A percentile compares a stretch with the other conserved stretches of the same genome.
Conservation (phyloP, 495 filamentous ascomycete genomes). For the Corynascus novoguineensis region DNA sequence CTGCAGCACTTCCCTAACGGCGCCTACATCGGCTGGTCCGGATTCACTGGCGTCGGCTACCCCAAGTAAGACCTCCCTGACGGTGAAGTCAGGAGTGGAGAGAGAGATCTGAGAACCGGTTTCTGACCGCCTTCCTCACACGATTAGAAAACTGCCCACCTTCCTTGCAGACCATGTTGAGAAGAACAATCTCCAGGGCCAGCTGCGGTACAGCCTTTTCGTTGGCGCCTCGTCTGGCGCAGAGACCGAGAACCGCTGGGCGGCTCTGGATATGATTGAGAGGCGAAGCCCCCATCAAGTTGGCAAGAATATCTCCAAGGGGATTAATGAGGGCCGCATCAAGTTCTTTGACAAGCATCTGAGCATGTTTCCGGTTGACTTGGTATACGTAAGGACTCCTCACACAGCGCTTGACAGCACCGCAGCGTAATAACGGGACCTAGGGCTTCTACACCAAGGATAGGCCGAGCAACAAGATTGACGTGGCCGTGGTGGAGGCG, state of each 20-base stretch:
- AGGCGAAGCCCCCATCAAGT: slow-evolving; percentile 82
- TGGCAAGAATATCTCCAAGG: slow-evolving; percentile 84
- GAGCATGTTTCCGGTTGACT: slow-evolving; percentile 85
- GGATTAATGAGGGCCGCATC: slow-evolving; percentile 83
- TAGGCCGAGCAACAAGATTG: slow-evolving; percentile 64
- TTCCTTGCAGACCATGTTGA: slow-evolving; percentile 86
- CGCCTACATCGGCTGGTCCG: slow-evolving; percentile 81
- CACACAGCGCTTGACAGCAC: neutral
- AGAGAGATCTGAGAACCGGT: neutral
- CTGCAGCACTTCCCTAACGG: slow-evolving; percentile 76
- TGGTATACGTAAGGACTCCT: slow-evolving; percentile 54
- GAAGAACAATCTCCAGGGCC: slow-evolving; percentile 76
- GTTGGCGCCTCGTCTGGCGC: slow-evolving; percentile 85
- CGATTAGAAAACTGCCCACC: slow-evolving; percentile 77
- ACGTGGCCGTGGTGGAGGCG: slow-evolving; percentile 83
- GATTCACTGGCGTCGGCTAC: slow-evolving; percentile 88
- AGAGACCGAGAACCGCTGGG: slow-evolving; percentile 91
- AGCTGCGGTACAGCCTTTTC: slow-evolving; percentile 80
- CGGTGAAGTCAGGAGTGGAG: neutral
- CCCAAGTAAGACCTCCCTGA: slow-evolving; percentile 58
- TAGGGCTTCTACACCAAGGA: slow-evolving; percentile 74
- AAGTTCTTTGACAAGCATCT: slow-evolving; percentile 93
- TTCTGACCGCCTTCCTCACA: slow-evolving; percentile 10
- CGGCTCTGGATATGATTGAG: slow-evolving; percentile 80
- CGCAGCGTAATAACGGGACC: neutral